Conservation (phyloP, 352 stramenopile genomes). For the Achlya hypogyna region DNA sequence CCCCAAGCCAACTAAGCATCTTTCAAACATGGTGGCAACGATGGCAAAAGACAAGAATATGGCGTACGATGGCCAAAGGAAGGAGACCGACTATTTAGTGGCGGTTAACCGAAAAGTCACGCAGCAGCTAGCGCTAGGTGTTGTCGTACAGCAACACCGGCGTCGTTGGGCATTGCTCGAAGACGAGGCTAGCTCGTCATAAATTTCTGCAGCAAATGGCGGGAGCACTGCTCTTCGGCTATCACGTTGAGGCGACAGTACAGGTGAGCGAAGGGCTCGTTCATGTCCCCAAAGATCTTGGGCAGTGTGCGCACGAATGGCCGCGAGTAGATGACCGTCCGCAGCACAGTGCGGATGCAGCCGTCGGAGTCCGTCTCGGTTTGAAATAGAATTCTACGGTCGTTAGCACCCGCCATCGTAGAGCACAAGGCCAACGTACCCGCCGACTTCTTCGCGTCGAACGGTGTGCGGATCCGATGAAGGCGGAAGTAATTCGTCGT, state of each 20-base stretch:
- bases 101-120: too few relatives aligned
- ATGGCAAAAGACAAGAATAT: too few relatives aligned
- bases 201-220: constrained; percentile 12
- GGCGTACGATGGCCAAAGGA: too few relatives aligned
- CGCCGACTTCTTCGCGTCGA: constrained; percentile 18
- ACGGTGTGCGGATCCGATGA: not conserved
- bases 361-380: constrained; percentile 12
- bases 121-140: too few relatives aligned
- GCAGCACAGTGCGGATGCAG: constrained; percentile 12
- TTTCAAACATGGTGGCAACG: too few relatives aligned
- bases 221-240: constrained; percentile 15
- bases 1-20: too few relatives aligned
- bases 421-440: not conserved
- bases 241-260: constrained; percentile 19
- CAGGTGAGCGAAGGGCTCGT: constrained; percentile 17
- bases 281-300: constrained; percentile 19
- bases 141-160: too few relatives aligned
- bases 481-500: constrained; percentile 8
- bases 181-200: constrained; percentile 9
- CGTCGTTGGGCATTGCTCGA: too few relatives aligned
- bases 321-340: constrained; percentile 17
- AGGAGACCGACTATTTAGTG: too few relatives aligned
- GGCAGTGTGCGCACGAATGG: constrained; percentile 18
- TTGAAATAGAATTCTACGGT: constrained; percentile 10
- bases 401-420: not conserved